Evolutionary conservation across 495 filamentous ascomycete species (phyloP), one percentile per base, ranked within the genome.

Genomic region (Friedmanniomyces endolithicus): DNA sequence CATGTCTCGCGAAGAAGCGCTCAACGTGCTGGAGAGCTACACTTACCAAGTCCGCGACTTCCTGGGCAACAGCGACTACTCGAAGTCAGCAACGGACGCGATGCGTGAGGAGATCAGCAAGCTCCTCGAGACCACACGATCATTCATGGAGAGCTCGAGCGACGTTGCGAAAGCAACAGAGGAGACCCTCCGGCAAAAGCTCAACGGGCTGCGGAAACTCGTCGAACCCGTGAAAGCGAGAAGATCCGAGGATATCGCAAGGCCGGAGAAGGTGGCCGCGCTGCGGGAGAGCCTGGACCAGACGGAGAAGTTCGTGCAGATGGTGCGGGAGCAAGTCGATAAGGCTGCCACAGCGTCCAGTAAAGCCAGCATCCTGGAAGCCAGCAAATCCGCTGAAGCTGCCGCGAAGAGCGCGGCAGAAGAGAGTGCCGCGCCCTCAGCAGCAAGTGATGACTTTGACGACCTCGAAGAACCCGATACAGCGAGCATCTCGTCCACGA

Each of bases 21-120:
- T 95, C 25, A 99, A 99, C 71, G 83, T 85, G 61, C 80, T 99
- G 24, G 92, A 99, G 67, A 81, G 77, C n/a, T 95, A 86, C 67
- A 94, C 89, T 41, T 99, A 99, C 75, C 83, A 80, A 56, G 79
- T 84, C 39, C 82, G 88, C 6, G 94, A 96, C 69, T 72, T 89
- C 19, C 69, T 94, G 11, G 81, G 84, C 16, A 82, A 85, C 57
- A 79, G 84, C 52, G 77, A 76, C 16, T 96, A 96, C 67, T 70
- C 83, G 39, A 75, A 72, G 11, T 80, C 75, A 12, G 80, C 88
- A 44, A 90, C 82, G 44, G 66, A 75, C 1, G 76, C 77, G 20
- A 77, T 86, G 57, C 74, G 86, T 29, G 64, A 71, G 2, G 62
- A 64, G 24, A 78, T 97, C 12, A 77, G 83, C 59, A 70, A 79